Evolutionary conservation across 108 stramenopile species (phyloP), one percentile per base, ranked within the genome.

Genomic region (Mediolabrus comicus): DNA sequence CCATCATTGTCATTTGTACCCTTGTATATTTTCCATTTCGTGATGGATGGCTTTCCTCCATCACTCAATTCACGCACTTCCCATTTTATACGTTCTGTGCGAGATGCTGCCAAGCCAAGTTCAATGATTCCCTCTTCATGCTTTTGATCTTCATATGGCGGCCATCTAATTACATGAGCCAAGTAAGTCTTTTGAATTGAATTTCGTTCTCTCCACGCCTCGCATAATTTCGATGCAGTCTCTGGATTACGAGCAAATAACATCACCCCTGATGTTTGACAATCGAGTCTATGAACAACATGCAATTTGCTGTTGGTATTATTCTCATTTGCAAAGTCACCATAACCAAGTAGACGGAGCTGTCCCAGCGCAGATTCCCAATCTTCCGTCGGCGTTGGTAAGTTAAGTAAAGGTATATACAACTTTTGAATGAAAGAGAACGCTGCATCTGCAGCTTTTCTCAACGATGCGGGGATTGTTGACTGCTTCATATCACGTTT

Each of bases 191-290:
- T 91, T 24, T 75, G 31, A 5, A 87, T 83, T 11, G 65, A 26
- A 22, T 77, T 57, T 31, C 87, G 72, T 58, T 84, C 83, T 62
- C 90, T 63, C 90, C 90, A 91, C 9, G 74, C 77, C 17, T 74
- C 29, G 25, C 80, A 81, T 3, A 91, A 62, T 11, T 29, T 36
- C n/a, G 86, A 86, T 19, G 90, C 90, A 24, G 87, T 70, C 0
- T 31, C 43, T 29, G 58, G 64, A 27, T 67, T 86, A 31, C 86
- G 72, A 22, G 87, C 90, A 62, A 91, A 83, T 22, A 88, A 80
- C 87, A 91, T 81, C 33, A 88, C 75, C 30, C 90, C 90, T 0
- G 87, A 88, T 24, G 90, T 91, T 65, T 88, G 85, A 65, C 90
- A 87, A 72, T 91, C 90, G 29, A 91, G 64, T 53, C 90, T 74